A percentile compares a stretch with the other conserved stretches of the same genome.
Conservation (phyloP, 345 rosid species). For the Camelina hispida region DNA sequence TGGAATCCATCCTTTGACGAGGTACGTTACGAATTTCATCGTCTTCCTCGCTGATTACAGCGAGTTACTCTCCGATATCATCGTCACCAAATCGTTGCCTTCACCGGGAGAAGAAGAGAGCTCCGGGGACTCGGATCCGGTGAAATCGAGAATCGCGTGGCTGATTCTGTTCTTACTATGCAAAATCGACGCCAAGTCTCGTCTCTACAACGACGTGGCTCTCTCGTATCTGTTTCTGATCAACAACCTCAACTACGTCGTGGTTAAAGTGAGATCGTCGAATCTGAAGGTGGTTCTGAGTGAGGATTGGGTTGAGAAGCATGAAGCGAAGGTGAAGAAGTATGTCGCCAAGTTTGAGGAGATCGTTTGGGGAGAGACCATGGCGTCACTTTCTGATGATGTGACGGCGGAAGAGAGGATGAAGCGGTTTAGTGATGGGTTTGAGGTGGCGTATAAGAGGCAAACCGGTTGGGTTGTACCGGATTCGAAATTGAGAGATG, state of each 20-base stretch:
- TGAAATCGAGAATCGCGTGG: slow-evolving; percentile 57
- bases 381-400: slow-evolving; percentile 38
- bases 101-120: slow-evolving; percentile 50
- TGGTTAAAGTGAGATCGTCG: slow-evolving; percentile 58
- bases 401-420: slow-evolving; percentile 42
- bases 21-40: slow-evolving; percentile 73
- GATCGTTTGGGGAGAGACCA: slow-evolving; percentile 62
- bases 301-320: slow-evolving; percentile 60
- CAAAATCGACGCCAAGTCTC: slow-evolving; percentile 66
- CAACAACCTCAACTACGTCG: slow-evolving; percentile 72
- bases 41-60: slow-evolving; percentile 63
- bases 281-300: slow-evolving; percentile 55
- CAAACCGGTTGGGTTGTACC: slow-evolving; percentile 62
- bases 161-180: slow-evolving; percentile 65
- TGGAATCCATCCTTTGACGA: slow-evolving; percentile 68
- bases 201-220: slow-evolving; percentile 59
- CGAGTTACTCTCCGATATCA: slow-evolving; percentile 51
- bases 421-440: slow-evolving; percentile 53
- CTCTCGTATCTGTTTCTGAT: slow-evolving; percentile 70
- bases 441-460: slow-evolving; percentile 59
- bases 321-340: slow-evolving; percentile 59
- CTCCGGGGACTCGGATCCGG: slow-evolving; percentile 43
- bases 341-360: slow-evolving; percentile 60
- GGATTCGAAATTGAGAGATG: slow-evolving; percentile 59
- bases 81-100: slow-evolving; percentile 41